Evolutionary conservation across 768 basidiomycete genomes (phyloP).

Genomic region (Chalciporus sphaerocephalus): DNA sequence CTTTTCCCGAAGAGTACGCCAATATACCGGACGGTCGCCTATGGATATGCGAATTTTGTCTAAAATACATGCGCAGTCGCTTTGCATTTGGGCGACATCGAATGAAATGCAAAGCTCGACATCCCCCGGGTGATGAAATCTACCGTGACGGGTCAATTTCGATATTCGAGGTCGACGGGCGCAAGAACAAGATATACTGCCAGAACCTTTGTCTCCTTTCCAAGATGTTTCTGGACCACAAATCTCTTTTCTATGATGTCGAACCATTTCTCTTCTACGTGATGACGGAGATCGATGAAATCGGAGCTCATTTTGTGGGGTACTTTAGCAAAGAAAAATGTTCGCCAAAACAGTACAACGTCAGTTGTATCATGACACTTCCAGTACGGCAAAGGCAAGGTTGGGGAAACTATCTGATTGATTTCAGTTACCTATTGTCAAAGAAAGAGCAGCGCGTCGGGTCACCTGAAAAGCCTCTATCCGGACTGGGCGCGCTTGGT

Average conservation of each 20-base stretch:
- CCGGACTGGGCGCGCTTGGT: conserved; percentile 86
- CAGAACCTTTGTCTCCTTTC: conserved; percentile 96
- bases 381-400: conserved; percentile 92
- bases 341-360: conserved; percentile 92
- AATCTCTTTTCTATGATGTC: conserved; percentile 98
- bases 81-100: conserved; percentile 84
- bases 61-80: conserved; percentile 95
- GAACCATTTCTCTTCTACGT: conserved; percentile 99
- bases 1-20: conserved; percentile 96
- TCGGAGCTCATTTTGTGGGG: conserved; percentile 91
- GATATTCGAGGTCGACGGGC: conserved; percentile 96
- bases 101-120: conserved; percentile 89
- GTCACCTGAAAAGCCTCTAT: conserved; percentile 95
- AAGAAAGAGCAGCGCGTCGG: conserved; percentile 90
- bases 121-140: conserved; percentile 98
- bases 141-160: conserved; percentile 86
- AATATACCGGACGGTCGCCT: conserved; percentile 85
- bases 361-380: conserved; percentile 99
- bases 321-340: conserved; percentile 99
- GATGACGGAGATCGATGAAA: conserved; percentile 86
- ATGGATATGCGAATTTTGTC: conserved; percentile 97
- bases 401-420: conserved; percentile 96
- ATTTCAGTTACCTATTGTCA: conserved; percentile 96
- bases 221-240: conserved; percentile 99
- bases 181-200: conserved; percentile 99